These are phyloP conservation scores for Alternaria viburni DNA, from an alignment of 2,329 filamentous ascomycete genomes.

Conservation along the genomic window DNA sequence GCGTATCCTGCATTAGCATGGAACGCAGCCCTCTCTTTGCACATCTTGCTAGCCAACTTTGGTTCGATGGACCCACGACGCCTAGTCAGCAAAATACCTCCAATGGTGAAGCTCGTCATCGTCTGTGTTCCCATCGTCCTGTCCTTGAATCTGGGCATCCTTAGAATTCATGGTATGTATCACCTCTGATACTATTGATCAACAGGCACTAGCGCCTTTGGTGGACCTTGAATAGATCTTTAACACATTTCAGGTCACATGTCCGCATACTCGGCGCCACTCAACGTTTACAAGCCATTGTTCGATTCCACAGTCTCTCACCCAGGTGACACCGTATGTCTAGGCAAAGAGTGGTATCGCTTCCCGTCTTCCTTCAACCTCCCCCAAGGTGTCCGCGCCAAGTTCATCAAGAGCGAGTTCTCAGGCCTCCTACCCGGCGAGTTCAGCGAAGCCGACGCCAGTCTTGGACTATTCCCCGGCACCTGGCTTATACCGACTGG, in stretches of 20 bases:
- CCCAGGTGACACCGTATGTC: conserved; percentile 75
- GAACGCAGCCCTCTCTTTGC: conserved; percentile 83
- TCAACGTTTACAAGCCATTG: conserved; percentile 73
- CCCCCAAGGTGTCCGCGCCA: conserved; percentile 80
- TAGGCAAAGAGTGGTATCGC: conserved; percentile 98
- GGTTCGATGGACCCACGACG: conserved; percentile 73
- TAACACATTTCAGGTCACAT: conserved; percentile 61
- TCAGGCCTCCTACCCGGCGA: conserved; percentile 86
- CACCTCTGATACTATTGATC: background rate
- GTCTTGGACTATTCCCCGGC: conserved; percentile 78
- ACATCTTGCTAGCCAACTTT: conserved; percentile 77
- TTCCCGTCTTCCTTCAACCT: conserved; percentile 94
- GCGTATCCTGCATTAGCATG: conserved; percentile 89
- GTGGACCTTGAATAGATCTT: background rate
- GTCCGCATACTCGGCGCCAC: conserved; percentile 81
- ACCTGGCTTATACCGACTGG: conserved; percentile 81
- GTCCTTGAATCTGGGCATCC: conserved; percentile 69
- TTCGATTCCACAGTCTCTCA: conserved; percentile 62
- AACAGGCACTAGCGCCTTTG: background rate
- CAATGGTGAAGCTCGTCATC: conserved; percentile 71
- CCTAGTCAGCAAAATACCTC: conserved; percentile 73
- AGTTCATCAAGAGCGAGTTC: conserved; percentile 92
- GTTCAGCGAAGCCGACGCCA: conserved; percentile 75
- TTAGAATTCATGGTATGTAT: conserved; percentile 67
- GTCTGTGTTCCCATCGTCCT: conserved; percentile 67